Conservation (phyloP, 805 yeast genomes). For the Maudiozyma saulgeensis region DNA sequence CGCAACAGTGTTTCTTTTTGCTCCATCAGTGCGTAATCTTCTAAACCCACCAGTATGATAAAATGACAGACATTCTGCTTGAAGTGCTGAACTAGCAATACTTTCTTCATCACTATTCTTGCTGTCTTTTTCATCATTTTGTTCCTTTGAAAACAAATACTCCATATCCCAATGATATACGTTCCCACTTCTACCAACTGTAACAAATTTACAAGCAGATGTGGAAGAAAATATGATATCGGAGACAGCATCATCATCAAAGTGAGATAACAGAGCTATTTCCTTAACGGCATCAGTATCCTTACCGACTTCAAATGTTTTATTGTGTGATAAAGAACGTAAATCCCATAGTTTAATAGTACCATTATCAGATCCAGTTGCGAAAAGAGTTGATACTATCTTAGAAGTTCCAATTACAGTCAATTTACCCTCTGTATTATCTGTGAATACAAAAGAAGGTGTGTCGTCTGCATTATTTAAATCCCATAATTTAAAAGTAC, state of each 20-base stretch:
- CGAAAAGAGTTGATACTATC: slow-evolving; percentile 18
- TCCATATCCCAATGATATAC: slow-evolving; percentile 30
- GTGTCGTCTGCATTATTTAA: slow-evolving; percentile 10
- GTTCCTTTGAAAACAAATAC: slow-evolving; percentile 26
- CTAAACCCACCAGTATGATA: slow-evolving; percentile 27
- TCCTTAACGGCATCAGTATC: slow-evolving; percentile 1
- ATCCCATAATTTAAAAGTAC: slow-evolving; percentile 22
- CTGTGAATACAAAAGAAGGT: slow-evolving; percentile 14
- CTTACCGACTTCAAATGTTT: slow-evolving; percentile 7
- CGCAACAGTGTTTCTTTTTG: slow-evolving; percentile 16
- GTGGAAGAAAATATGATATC: slow-evolving; percentile 19
- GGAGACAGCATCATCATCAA: slow-evolving; percentile 18
- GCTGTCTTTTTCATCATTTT: slow-evolving; percentile 34
- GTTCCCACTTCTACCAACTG: slow-evolving; percentile 24
- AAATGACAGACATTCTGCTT: slow-evolving; percentile 19
- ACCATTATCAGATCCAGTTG: slow-evolving; percentile 25
- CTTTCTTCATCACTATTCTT: slow-evolving; percentile 35
- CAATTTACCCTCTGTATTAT: slow-evolving; percentile 15
- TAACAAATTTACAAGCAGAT: slow-evolving; percentile 18
- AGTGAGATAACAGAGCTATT: slow-evolving; percentile 16
- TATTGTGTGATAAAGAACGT: slow-evolving; percentile 9
- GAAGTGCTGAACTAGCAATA: slow-evolving; percentile 1
- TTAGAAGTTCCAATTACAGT: slow-evolving; percentile 18
- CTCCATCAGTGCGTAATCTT: slow-evolving; percentile 7
- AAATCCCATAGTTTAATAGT: slow-evolving; percentile 26